These are phyloP conservation scores for Quercus agrifolia DNA, from an alignment of 306 rosid species.

Conservation along the genomic window DNA sequence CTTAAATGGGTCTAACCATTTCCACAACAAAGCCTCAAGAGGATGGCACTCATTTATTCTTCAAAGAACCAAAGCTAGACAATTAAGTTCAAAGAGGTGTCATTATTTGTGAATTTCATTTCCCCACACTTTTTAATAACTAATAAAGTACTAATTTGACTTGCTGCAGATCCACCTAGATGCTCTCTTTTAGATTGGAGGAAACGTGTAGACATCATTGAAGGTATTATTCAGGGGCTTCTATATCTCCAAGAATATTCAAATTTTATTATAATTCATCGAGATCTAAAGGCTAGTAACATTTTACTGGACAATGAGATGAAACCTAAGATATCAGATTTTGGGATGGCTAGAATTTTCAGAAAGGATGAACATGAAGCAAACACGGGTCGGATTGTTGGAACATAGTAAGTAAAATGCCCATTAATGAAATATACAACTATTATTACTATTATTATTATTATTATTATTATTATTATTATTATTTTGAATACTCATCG, in stretches of 20 bases:
- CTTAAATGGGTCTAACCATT: not conserved
- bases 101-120: not conserved
- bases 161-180: constrained; percentile 41
- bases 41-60: not conserved
- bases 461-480: too few relatives aligned
- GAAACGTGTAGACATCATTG: constrained; percentile 50
- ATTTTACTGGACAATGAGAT: constrained; percentile 46
- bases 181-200: constrained; percentile 40
- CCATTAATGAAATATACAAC: not conserved
- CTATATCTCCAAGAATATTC: constrained; percentile 76
- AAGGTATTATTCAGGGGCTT: constrained; percentile 71
- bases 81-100: too few relatives aligned
- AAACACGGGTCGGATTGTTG: constrained; percentile 53
- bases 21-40: not conserved
- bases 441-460: not conserved
- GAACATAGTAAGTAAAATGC: constrained; percentile 51
- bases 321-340: constrained; percentile 64
- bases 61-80: constrained; percentile 1
- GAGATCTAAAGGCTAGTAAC: constrained; percentile 68
- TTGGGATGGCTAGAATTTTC: constrained; percentile 70
- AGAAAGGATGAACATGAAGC: constrained; percentile 54
- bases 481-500: not conserved
- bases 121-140: not conserved
- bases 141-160: constrained; percentile 18
- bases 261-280: constrained; percentile 60